phyloP scores from a whole-genome alignment of 2,329 filamentous ascomycete genomes.

The Niveomyces coronatus region DNA sequence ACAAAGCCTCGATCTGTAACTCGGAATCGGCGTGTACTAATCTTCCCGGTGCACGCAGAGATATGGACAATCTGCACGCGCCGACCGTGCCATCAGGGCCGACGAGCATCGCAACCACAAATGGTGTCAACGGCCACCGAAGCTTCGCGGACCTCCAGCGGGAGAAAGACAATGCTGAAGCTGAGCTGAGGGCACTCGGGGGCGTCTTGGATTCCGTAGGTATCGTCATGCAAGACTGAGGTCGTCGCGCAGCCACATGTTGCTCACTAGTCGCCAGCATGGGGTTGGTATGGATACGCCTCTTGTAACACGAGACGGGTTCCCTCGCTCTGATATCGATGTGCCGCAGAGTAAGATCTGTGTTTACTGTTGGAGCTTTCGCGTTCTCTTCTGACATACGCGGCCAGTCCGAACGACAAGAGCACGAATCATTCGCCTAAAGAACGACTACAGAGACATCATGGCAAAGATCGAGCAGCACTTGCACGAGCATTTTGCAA shows the following conservation, averaged over 20 bases:
- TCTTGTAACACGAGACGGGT: conserved; percentile 81
- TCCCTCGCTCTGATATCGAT: conserved; percentile 86
- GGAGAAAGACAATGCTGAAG: conserved; percentile 77
- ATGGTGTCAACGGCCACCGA: conserved; percentile 52
- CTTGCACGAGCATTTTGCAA: conserved; percentile 87
- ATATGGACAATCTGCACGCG: conserved; percentile 50
- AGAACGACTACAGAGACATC: conserved; percentile 86
- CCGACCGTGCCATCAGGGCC: conserved; percentile 63
- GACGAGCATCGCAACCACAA: conserved; percentile 48
- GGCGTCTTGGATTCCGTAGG: conserved; percentile 79
- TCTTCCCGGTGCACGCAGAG: too few relatives aligned
- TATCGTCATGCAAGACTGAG: conserved; percentile 10
- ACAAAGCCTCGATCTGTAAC: too few relatives aligned
- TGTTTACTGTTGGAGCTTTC: too few relatives aligned
- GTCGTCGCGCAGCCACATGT: neutral
- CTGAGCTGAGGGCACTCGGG: conserved; percentile 74
- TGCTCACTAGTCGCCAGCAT: conserved; percentile 49
- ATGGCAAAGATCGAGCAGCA: conserved; percentile 77
- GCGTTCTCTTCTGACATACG: conserved; percentile 11
- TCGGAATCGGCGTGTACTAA: too few relatives aligned
- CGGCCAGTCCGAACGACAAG: conserved; percentile 77
- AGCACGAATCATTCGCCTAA: conserved; percentile 75
- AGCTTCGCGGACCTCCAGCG: conserved; percentile 71
- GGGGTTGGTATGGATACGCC: conserved; percentile 85
- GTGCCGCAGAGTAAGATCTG: conserved; percentile 87